These are phyloP conservation scores for Pichia sorboxylosa DNA, from an alignment of 1,139 yeast genomes.

Conservation along the genomic window DNA sequence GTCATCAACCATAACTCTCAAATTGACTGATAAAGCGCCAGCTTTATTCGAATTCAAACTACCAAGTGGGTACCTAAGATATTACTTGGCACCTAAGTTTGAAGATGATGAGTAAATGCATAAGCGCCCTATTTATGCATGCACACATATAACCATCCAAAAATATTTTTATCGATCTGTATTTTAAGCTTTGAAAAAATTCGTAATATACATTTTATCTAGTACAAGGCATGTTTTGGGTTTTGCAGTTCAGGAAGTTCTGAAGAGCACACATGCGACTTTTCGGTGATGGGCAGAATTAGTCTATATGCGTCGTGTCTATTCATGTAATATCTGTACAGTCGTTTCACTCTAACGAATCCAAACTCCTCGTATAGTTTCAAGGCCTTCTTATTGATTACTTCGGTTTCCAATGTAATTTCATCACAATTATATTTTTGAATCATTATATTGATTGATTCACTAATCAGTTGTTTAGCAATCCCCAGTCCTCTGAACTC, in stretches of 20 bases:
- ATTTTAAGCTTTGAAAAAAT: no score
- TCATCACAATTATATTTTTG: constrained; percentile 60
- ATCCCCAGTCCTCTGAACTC: constrained; percentile 66
- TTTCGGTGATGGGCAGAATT: constrained; percentile 52
- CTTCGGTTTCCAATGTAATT: constrained; percentile 85
- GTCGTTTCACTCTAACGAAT: constrained; percentile 67
- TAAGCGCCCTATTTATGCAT: no score
- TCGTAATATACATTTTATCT: no score
- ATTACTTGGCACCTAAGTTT: constrained; percentile 95
- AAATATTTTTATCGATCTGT: no score
- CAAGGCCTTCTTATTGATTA: constrained; percentile 66
- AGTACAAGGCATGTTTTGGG: constrained; percentile 6
- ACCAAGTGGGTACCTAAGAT: constrained; percentile 87
- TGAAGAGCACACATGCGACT: constrained; percentile 29
- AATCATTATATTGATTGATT: constrained; percentile 58
- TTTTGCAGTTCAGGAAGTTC: constrained; percentile 6
- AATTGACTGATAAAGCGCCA: constrained; percentile 85
- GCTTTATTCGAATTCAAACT: constrained; percentile 88
- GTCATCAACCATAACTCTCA: constrained; percentile 65
- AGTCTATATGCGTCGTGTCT: constrained; percentile 88
- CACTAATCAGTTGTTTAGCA: constrained; percentile 58
- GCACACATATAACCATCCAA: no score
- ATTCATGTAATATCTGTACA: constrained; percentile 77
- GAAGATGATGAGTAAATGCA: constrained; percentile 65
- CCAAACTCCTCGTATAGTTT: constrained; percentile 77